These are phyloP conservation scores for Psilocybe subaeruginosa DNA, from an alignment of 768 basidiomycete genomes.

Conservation along the genomic window DNA sequence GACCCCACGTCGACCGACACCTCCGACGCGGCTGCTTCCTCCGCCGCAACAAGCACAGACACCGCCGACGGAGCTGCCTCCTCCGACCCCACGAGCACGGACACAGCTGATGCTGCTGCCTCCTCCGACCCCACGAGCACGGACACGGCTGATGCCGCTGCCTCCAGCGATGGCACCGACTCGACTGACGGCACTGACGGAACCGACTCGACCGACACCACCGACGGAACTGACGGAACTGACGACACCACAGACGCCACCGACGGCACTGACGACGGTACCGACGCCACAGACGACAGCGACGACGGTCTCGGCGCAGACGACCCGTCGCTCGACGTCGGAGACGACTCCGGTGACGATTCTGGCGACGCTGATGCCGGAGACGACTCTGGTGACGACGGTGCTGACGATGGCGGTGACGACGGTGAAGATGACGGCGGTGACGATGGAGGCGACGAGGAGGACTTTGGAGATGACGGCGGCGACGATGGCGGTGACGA, in stretches of 20 bases:
- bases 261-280: slow-evolving; percentile 9
- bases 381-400: slow-evolving; percentile 12
- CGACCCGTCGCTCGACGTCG: slow-evolving; percentile 8
- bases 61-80: slow-evolving; percentile 11
- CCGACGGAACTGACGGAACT: slow-evolving; percentile 14
- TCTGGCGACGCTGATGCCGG: slow-evolving; percentile 1
- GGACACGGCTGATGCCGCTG: slow-evolving; percentile 19
- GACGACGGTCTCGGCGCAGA: slow-evolving; percentile 10
- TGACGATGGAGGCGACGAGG: slow-evolving; percentile 14
- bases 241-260: slow-evolving; percentile 9
- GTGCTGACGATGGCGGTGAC: slow-evolving; percentile 9
- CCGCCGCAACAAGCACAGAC: slow-evolving; percentile 17
- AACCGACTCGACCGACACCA: slow-evolving; percentile 7
- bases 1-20: slow-evolving; percentile 10
- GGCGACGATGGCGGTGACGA: slow-evolving; percentile 5
- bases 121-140: slow-evolving; percentile 20
- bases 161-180: slow-evolving; percentile 14
- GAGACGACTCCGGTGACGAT: slow-evolving; percentile 9
- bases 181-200: slow-evolving; percentile 10
- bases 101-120: slow-evolving; percentile 13
- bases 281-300: slow-evolving; percentile 13
- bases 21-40: slow-evolving; percentile 11
- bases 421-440: slow-evolving; percentile 10
- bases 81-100: slow-evolving; percentile 9
- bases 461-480: slow-evolving; percentile 8